Evolutionary conservation across 192 early-diverging fungal genomes (phyloP).

Genomic region (Mortierella hygrophila): DNA sequence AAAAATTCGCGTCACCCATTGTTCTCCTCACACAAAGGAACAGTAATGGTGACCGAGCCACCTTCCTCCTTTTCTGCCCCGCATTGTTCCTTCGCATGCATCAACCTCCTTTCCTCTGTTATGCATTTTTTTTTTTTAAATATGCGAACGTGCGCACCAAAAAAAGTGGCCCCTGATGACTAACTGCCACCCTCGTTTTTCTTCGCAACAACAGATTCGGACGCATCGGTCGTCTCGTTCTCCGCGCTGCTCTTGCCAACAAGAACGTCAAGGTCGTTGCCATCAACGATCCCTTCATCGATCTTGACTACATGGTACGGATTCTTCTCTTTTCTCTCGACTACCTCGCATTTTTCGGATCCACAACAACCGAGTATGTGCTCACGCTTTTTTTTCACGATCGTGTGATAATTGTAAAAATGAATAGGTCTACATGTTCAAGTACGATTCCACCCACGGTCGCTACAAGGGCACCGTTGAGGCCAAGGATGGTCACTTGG

Average conservation of each 20-base stretch:
- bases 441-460: constrained; percentile 99
- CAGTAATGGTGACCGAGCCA: background rate
- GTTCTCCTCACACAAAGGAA: background rate
- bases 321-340: background rate
- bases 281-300: constrained; percentile 98
- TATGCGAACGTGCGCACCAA: background rate
- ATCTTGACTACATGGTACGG: constrained; percentile 92
- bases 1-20: background rate
- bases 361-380: background rate
- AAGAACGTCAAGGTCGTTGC: constrained; percentile 84
- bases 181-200: background rate
- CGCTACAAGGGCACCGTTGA: constrained; percentile 88
- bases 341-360: background rate
- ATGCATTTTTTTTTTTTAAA: background rate
- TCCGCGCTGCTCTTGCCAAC: constrained; percentile 89
- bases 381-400: background rate
- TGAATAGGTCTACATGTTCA: constrained; percentile 87
- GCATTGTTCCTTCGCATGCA: background rate
- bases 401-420: background rate
- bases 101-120: background rate
- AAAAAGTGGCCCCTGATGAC: background rate
- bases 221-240: constrained; percentile 98
- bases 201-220: constrained; percentile 75
- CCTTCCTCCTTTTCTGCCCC: background rate
- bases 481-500: constrained; percentile 86